Conservation (phyloP, 78 protist genomes). For the Dictyostelium firmibasis region DNA sequence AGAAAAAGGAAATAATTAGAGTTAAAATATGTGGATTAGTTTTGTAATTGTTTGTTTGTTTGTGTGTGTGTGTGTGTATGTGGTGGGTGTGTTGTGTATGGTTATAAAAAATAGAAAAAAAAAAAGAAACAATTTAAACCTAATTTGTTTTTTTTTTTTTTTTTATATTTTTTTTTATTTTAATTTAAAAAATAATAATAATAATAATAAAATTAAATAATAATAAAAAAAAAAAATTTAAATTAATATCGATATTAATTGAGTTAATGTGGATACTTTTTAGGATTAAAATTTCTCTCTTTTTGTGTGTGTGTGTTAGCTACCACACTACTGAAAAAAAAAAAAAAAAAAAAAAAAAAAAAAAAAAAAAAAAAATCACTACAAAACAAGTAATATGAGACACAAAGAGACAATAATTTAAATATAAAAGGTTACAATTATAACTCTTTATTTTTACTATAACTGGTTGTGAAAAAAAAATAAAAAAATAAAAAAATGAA, state of each 20-base stretch:
- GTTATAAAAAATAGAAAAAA: background rate
- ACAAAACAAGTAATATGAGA: background rate
- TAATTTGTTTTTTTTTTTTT: too few species aligned
- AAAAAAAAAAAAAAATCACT: too few species aligned
- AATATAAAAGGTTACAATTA: background rate
- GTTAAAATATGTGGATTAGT: background rate
- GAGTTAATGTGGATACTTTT: background rate
- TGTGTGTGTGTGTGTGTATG: background rate
- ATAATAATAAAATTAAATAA: too few species aligned
- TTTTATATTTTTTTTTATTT: too few species aligned
- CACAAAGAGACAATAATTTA: background rate
- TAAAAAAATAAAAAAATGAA: background rate
- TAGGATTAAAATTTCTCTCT: background rate
- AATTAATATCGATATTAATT: background rate
- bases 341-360: background rate
- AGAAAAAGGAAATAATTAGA: background rate
- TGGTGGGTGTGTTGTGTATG: background rate
- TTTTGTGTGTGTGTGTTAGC: background rate
- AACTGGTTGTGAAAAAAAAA: background rate
- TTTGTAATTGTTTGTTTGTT: background rate
- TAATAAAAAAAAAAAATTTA: too few species aligned
- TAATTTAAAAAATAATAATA: background rate
- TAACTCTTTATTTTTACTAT: background rate
- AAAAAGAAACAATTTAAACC: background rate
- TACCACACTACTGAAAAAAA: background rate